Evolutionary conservation across 2,329 filamentous ascomycete species (phyloP), one percentile per base, ranked within the genome.

Genomic region (Apiospora phragmitis): DNA sequence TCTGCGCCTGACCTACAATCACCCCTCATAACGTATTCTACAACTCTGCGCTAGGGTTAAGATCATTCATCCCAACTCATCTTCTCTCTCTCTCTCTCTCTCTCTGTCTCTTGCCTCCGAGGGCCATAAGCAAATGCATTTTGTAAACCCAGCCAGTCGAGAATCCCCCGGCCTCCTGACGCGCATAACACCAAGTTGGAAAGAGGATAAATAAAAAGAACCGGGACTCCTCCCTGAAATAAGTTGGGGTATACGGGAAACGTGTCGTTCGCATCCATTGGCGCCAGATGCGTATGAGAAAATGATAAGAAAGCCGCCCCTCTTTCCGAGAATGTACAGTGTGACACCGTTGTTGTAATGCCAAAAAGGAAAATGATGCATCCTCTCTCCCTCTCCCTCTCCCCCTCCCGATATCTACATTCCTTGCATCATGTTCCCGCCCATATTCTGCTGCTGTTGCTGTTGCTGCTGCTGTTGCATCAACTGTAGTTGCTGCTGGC

Each of bases 391-490:
- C 47, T 51, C 11, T 32, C 32, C 16, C 12, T 51, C 49, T 29
- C 29, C 29, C 16, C 1, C 35, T 59, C 16, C 38, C 55, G 18
- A n/a, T 62, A 62, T 62, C 47, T 68, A 68, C 67, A 68, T 68
- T 32, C 67, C 67, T 38, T 68, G 67, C 67, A 68, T 51, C 67
- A 68, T 68, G 21, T 51, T 51, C 1, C 45, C 45, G 11, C 42
- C 42, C 67, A 68, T 62, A 16, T 68, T 38, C 67, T 47, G 65
- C 71, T 83, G 82, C 71, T 80, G 68, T 74, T 83, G 75, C 71
- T 83, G 75, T 70, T 83, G 80, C 68, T 81, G 80, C 43, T 75
- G 81, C 66, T 83, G 81, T 65, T 83, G 83, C 71, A 83, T 82
- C 71, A 81, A 68, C 74, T 83, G 75, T 70, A 79, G 74, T 70